Conservation (phyloP, 2,329 filamentous ascomycete species). For the Sporothrix pallida region DNA sequence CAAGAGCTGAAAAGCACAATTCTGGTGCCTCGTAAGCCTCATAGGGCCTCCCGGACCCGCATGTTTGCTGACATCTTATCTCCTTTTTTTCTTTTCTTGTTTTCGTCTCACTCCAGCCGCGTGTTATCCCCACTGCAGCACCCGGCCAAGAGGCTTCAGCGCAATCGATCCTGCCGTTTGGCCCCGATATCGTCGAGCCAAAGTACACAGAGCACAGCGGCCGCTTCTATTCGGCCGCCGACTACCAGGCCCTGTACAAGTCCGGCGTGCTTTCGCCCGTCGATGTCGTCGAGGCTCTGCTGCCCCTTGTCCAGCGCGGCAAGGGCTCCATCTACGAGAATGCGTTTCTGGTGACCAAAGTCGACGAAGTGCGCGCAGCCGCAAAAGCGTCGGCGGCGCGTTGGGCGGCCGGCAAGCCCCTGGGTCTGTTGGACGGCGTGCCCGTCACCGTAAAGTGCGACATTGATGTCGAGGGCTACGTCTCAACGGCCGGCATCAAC, state of each 20-base stretch:
- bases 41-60: neutral
- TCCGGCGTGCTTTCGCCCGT: conserved; percentile 73
- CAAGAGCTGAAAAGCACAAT: neutral
- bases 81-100: too few species aligned
- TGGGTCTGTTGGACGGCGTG: conserved; percentile 78
- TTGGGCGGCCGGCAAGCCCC: conserved; percentile 68
- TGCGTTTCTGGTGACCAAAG: conserved; percentile 73
- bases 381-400: conserved; percentile 75
- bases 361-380: conserved; percentile 66
- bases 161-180: conserved; percentile 49
- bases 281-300: conserved; percentile 71
- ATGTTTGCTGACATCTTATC: neutral
- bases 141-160: conserved; percentile 38
- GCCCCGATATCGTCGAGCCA: conserved; percentile 49
- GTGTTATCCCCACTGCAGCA: conserved; percentile 41
- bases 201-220: conserved; percentile 48
- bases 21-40: neutral
- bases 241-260: conserved; percentile 78
- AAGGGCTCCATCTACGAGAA: conserved; percentile 63
- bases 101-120: conserved; percentile 11
- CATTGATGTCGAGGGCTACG: conserved; percentile 72
- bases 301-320: conserved; percentile 72
- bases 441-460: conserved; percentile 88
- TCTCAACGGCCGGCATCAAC: conserved; percentile 67
- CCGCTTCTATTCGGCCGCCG: conserved; percentile 71